Evolutionary conservation across 768 basidiomycete genomes (phyloP).

Genomic region (Hericium rajendrae): DNA sequence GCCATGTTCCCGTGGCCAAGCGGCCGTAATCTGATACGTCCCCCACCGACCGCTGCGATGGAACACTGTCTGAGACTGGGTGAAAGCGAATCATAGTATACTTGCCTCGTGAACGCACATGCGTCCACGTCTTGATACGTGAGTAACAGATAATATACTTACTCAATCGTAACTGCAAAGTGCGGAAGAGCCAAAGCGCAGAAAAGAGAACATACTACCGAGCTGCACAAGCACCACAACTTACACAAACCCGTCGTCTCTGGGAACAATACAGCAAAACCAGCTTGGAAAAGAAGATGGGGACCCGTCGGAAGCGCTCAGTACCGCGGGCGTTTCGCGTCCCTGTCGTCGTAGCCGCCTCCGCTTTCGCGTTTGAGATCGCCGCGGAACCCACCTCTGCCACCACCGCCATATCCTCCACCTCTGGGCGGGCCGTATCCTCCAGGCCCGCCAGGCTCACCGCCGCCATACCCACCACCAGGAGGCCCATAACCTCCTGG

Average conservation of each 20-base stretch:
- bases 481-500: constrained; percentile 17
- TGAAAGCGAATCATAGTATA: neutral
- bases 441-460: constrained; percentile 16
- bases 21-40: neutral
- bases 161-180: neutral
- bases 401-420: constrained; percentile 12
- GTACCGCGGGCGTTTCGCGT: constrained; percentile 72
- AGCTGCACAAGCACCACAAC: neutral
- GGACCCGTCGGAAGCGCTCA: constrained; percentile 17
- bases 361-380: constrained; percentile 59
- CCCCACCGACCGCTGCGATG: neutral
- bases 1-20: too few species aligned
- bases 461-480: constrained; percentile 15
- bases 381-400: constrained; percentile 42
- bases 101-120: neutral
- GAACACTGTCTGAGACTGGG: neutral
- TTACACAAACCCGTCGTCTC: neutral
- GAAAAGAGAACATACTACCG: neutral
- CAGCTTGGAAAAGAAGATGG: neutral
- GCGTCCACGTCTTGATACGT: neutral
- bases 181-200: neutral
- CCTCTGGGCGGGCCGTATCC: constrained; percentile 6
- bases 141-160: neutral
- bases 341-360: constrained; percentile 66
- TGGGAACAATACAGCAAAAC: neutral